These are phyloP conservation scores for Phanerochaete sordida DNA, from an alignment of 768 basidiomycete species.

Conservation along the genomic window DNA sequence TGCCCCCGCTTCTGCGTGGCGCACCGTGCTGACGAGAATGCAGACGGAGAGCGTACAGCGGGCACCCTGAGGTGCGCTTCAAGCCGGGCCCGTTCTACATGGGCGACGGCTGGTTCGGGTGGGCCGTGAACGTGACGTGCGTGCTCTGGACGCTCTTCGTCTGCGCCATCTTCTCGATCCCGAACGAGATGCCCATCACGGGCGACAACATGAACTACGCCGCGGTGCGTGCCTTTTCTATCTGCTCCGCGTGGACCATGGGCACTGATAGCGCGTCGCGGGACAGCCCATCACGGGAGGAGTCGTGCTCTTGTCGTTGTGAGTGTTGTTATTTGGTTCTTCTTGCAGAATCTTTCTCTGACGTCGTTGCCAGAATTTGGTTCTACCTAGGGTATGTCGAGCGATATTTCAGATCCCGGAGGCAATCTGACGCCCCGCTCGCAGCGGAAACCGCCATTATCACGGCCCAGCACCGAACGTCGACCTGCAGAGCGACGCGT, in stretches of 20 bases:
- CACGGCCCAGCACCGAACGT: constrained; percentile 7
- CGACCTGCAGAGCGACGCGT: background rate
- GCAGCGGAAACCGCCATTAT: constrained; percentile 7
- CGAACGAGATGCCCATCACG: constrained; percentile 67
- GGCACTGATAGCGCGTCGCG: background rate
- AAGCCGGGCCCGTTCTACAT: constrained; percentile 85
- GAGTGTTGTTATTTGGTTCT: constrained; percentile 1
- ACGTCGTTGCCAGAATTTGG: background rate
- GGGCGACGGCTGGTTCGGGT: constrained; percentile 63
- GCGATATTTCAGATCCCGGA: too few species aligned
- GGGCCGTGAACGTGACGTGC: constrained; percentile 55
- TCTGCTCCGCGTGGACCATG: background rate
- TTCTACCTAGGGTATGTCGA: constrained; percentile 9
- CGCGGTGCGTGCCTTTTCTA: constrained; percentile 40
- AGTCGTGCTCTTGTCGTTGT: constrained; percentile 31
- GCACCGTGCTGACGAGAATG: background rate
- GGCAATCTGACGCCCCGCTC: background rate
- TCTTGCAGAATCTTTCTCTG: background rate
- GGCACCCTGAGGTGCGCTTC: constrained; percentile 81
- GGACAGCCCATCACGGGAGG: constrained; percentile 30
- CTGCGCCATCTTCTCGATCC: constrained; percentile 68
- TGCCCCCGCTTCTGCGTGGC: background rate
- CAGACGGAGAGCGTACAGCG: constrained; percentile 56
- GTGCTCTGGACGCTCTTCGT: constrained; percentile 68
- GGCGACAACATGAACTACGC: constrained; percentile 76